A percentile compares a stretch with the other conserved stretches of the same genome.
These are phyloP conservation scores for Penicillium maclennaniae DNA, from an alignment of 495 filamentous ascomycete species.

Conservation along the genomic window DNA sequence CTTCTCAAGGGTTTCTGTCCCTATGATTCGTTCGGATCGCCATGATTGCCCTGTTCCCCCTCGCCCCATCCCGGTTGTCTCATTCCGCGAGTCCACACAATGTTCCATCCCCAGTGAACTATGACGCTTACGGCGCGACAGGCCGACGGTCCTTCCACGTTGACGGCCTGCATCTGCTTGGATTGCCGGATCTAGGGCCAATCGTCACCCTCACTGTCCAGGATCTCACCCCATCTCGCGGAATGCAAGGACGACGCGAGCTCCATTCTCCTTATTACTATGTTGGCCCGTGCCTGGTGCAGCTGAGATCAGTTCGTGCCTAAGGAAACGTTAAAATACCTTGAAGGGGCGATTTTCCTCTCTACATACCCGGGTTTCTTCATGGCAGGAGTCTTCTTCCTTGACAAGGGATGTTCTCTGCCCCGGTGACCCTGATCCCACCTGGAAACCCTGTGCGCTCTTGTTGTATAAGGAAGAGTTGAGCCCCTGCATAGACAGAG, in stretches of 20 bases:
- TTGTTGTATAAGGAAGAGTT: slow-evolving; percentile 29
- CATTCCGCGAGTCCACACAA: slow-evolving; percentile 21
- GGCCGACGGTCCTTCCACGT: slow-evolving; percentile 24
- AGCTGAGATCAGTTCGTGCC: slow-evolving; percentile 18
- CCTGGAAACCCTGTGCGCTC: slow-evolving; percentile 16
- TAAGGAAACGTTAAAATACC: slow-evolving; percentile 14
- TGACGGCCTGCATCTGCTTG: slow-evolving; percentile 22
- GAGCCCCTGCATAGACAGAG: slow-evolving; percentile 23
- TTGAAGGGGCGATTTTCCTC: slow-evolving; percentile 11
- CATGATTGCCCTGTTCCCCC: slow-evolving; percentile 6
- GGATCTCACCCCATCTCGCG: slow-evolving; percentile 16
- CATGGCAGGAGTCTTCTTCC: slow-evolving; percentile 19
- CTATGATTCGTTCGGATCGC: slow-evolving; percentile 24
- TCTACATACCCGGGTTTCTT: slow-evolving; percentile 21
- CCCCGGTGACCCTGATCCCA: slow-evolving; percentile 24
- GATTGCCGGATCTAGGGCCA: slow-evolving; percentile 17
- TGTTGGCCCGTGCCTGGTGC: slow-evolving; percentile 24
- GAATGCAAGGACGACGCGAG: slow-evolving; percentile 29
- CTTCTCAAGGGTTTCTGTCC: slow-evolving; percentile 15
- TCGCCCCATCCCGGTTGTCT: slow-evolving; percentile 28
- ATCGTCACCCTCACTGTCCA: slow-evolving; percentile 9
- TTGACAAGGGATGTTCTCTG: slow-evolving; percentile 26
- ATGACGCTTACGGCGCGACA: slow-evolving; percentile 22
- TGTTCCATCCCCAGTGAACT: slow-evolving; percentile 3
- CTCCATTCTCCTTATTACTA: slow-evolving; percentile 29